phyloP scores from a whole-genome alignment of 139 green algal species.

The Chlorella sp. region DNA sequence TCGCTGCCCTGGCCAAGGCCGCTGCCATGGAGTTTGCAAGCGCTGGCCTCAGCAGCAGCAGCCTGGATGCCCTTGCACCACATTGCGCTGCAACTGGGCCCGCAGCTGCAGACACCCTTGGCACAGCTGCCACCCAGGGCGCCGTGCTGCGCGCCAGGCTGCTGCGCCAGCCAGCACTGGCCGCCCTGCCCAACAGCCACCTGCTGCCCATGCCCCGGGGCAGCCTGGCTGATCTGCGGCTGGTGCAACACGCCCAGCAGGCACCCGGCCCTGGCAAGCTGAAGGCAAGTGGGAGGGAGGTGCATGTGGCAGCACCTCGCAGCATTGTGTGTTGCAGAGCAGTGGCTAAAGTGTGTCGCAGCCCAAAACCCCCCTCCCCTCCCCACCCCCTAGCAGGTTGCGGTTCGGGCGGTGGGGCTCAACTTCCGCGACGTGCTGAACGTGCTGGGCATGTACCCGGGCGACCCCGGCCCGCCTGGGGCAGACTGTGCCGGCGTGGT shows the following conservation, averaged over 20 bases:
- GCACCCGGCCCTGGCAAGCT: not conserved
- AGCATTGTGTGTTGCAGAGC: not conserved
- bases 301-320: too few species aligned
- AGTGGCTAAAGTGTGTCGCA: too few species aligned
- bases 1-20: constrained; percentile 30
- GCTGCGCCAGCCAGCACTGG: not conserved
- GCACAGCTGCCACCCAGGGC: not conserved
- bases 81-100: not conserved
- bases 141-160: constrained; percentile 16
- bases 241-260: constrained; percentile 4
- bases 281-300: constrained; percentile 10
- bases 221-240: constrained; percentile 57
- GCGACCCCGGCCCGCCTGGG: constrained; percentile 51
- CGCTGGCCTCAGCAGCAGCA: constrained; percentile 5
- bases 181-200: not conserved
- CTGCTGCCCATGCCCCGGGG: constrained; percentile 56
- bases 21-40: constrained; percentile 14
- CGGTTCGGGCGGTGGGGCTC: constrained; percentile 54
- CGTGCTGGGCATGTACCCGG: constrained; percentile 69
- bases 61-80: not conserved
- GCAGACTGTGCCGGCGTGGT: constrained; percentile 61
- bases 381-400: constrained; percentile 15
- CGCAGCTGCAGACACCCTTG: constrained; percentile 17
- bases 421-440: constrained; percentile 72
- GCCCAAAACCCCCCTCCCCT: not conserved